These are phyloP conservation scores for Aegilops longissima DNA, from an alignment of 176 grass and related monocot genomes.

Conservation along the genomic window DNA sequence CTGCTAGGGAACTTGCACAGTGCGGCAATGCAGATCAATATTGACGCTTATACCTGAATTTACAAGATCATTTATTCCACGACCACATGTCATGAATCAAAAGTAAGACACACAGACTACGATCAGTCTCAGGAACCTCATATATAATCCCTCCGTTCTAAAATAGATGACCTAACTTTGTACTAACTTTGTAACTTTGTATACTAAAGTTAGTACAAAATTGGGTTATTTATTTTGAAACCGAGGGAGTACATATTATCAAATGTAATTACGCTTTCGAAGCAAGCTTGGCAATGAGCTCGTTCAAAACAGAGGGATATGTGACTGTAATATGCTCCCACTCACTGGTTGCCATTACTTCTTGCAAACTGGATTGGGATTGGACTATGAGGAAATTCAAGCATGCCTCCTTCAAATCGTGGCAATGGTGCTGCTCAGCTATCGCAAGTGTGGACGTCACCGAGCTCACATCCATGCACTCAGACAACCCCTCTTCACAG, in stretches of 20 bases:
- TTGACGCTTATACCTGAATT: not conserved
- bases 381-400: constrained; percentile 17
- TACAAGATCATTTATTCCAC: not conserved
- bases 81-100: not conserved
- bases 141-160: not conserved
- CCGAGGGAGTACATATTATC: not conserved
- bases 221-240: no score
- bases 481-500: not conserved
- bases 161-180: no score
- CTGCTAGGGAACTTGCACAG: no score
- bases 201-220: no score
- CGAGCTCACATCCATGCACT: constrained; percentile 14
- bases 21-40: no score
- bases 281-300: not conserved
- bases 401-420: constrained; percentile 17
- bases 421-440: constrained; percentile 32
- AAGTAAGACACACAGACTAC: not conserved
- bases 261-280: not conserved
- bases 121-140: not conserved
- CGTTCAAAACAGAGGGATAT: constrained; percentile 18
- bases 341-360: not conserved
- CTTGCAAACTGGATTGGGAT: constrained; percentile 11
- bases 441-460: constrained; percentile 25
- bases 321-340: not conserved
- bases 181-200: no score